phyloP scores from a whole-genome alignment of 805 yeast genomes.

The Kuraishia floccosa region DNA sequence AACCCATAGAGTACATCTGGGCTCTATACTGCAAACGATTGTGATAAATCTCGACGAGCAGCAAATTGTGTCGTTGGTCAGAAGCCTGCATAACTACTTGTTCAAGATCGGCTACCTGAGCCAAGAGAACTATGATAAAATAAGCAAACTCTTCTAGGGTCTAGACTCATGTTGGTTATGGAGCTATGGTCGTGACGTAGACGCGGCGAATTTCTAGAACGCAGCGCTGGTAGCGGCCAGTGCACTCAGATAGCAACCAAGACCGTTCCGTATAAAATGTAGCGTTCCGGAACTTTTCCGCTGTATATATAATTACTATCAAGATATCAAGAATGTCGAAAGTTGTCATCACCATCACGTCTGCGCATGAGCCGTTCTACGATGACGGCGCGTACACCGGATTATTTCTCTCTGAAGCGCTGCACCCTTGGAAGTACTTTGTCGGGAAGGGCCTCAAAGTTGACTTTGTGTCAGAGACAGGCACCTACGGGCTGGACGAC shows the following conservation, averaged over 20 bases:
- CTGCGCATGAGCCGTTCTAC: conserved; percentile 35
- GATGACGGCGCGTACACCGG: conserved; percentile 53
- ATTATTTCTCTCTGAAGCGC: conserved; percentile 43
- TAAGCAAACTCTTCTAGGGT: conserved; percentile 16
- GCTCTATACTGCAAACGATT: conserved; percentile 64
- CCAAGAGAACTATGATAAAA: conserved; percentile 18
- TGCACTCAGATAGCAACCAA: too few relatives aligned
- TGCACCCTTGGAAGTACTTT: conserved; percentile 45
- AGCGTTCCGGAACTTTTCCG: too few relatives aligned
- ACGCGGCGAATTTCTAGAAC: too few relatives aligned
- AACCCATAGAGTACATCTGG: conserved; percentile 58
- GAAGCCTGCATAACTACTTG: conserved; percentile 46
- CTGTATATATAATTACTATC: neutral
- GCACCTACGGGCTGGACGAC: conserved; percentile 45
- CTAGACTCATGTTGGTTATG: too few relatives aligned
- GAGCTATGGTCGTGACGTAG: too few relatives aligned
- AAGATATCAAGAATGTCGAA: conserved; percentile 8
- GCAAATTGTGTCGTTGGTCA: conserved; percentile 54
- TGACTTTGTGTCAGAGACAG: conserved; percentile 47
- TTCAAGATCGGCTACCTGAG: conserved; percentile 27
- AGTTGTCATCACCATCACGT: conserved; percentile 32
- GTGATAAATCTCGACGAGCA: conserved; percentile 56
- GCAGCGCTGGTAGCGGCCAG: too few relatives aligned
- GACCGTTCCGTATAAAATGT: too few relatives aligned
- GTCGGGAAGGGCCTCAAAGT: conserved; percentile 37